Evolutionary conservation across 371 early-diverging fungal genomes (phyloP), one percentile per base, ranked within the genome.

Genomic region (Cladochytrium tenue): DNA sequence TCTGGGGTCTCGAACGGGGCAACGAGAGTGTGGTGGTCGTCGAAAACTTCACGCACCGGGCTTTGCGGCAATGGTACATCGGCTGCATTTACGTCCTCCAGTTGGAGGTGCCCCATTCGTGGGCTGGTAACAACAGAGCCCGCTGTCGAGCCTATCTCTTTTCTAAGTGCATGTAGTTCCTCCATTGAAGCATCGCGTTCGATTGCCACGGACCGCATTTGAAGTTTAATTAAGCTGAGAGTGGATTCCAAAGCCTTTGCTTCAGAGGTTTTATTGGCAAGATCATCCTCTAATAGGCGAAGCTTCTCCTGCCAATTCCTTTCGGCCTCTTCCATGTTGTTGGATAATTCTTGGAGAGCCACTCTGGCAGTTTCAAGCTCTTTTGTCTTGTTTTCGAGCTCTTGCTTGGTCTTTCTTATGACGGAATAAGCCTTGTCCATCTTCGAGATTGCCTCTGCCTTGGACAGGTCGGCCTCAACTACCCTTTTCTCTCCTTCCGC

Each of bases 351-450:
- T 53, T 53, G 13, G 13, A 43, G 20, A 7, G 43, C 7, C 13
- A 43, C 13, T 43, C 20, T 43, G 20, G 43, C 43, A 26, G 5
- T 13, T 7, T 53, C 53, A 26, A 58, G 58, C 20, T 33, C 20
- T 32, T 28, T 15, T 13, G 32, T 17, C 26, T 61, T 67, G 2
- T 25, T 33, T 25, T 68, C 64, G 3, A 31, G 23, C 17, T 68
- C 69, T 4, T 51, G 34, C 53, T 68, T 68, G 32, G 61, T 31
- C 32, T 68, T 68, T 7, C 64, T 56, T 33, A 68, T 64, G 23
- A 63, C 53, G 20, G 69, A 56, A 31, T 36, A 68, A 13, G 64
- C 64, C 53, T 68, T 68, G 1, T 68, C 69, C 56, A 55, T 53
- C 35, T 64, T 63, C 20, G 53, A 35, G 13, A 60, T 23, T 2